These are phyloP conservation scores for Colletotrichum plurivorum DNA, from an alignment of 2,329 filamentous ascomycete genomes.

Conservation along the genomic window DNA sequence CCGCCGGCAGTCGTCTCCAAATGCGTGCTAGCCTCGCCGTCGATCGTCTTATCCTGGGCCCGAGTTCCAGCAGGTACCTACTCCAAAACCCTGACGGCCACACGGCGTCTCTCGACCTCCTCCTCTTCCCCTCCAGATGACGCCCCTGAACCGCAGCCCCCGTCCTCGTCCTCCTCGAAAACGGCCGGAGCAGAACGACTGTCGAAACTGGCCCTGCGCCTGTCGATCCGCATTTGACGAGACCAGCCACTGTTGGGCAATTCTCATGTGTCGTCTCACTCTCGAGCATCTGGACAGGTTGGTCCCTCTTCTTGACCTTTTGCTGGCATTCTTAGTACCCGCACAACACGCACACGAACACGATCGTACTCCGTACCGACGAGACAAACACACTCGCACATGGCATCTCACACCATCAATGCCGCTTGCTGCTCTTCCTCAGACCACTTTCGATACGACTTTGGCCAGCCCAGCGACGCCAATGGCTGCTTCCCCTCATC, in stretches of 20 bases:
- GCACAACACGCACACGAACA: no score
- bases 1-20: constrained; percentile 7
- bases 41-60: constrained; percentile 26
- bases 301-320: not conserved
- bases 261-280: constrained; percentile 1
- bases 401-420: constrained; percentile 27
- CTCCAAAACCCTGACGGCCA: not conserved
- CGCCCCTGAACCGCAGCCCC: constrained; percentile 6
- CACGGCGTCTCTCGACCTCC: not conserved
- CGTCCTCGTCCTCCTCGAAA: constrained; percentile 23
- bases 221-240: constrained; percentile 33
- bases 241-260: constrained; percentile 24
- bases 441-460: constrained; percentile 30
- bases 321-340: constrained; percentile 14
- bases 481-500: constrained; percentile 30
- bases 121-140: not conserved
- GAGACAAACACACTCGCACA: constrained; percentile 4
- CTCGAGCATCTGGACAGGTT: not conserved
- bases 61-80: not conserved
- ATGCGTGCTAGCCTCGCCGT: constrained; percentile 19
- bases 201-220: not conserved
- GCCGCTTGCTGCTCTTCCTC: constrained; percentile 16
- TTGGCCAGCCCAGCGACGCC: constrained; percentile 19
- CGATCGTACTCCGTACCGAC: not conserved
- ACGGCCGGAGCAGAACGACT: constrained; percentile 21